Conservation (phyloP, 768 basidiomycete genomes). For the Filobasidium floriforme region DNA sequence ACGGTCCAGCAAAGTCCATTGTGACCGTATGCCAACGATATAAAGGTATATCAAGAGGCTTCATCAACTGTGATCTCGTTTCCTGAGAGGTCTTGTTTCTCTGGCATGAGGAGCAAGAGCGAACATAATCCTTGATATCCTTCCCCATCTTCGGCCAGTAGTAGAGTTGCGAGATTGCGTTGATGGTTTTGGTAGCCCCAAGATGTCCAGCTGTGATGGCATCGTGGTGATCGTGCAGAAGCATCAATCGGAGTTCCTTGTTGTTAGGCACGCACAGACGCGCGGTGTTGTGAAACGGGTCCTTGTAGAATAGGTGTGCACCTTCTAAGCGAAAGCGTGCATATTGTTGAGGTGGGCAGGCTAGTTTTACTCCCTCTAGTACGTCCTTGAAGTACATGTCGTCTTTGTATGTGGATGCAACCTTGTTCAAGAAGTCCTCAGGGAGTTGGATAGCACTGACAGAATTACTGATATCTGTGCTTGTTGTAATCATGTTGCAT, state of each 20-base stretch:
- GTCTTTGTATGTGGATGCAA: not conserved
- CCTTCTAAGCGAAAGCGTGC: not conserved
- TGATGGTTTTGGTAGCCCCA: slow-evolving; percentile 31
- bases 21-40: slow-evolving; percentile 12
- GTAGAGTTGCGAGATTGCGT: not conserved
- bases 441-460: not conserved
- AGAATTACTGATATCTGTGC: too few species aligned
- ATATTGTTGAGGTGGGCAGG: not conserved
- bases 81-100: not conserved
- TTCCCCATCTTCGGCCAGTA: slow-evolving; percentile 11
- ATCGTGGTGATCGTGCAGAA: slow-evolving; percentile 2
- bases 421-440: not conserved
- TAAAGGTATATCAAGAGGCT: slow-evolving; percentile 5
- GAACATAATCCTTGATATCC: slow-evolving; percentile 11
- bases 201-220: not conserved
- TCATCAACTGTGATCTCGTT: not conserved
- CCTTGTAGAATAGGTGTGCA: not conserved
- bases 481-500: not conserved
- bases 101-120: not conserved
- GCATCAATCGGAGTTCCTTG: not conserved
- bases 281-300: not conserved
- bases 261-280: not conserved
- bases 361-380: not conserved
- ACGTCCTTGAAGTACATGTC: not conserved
- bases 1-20: slow-evolving; percentile 17